Conservation (phyloP, 2,329 filamentous ascomycete genomes). For the Trichoderma harzianum region DNA sequence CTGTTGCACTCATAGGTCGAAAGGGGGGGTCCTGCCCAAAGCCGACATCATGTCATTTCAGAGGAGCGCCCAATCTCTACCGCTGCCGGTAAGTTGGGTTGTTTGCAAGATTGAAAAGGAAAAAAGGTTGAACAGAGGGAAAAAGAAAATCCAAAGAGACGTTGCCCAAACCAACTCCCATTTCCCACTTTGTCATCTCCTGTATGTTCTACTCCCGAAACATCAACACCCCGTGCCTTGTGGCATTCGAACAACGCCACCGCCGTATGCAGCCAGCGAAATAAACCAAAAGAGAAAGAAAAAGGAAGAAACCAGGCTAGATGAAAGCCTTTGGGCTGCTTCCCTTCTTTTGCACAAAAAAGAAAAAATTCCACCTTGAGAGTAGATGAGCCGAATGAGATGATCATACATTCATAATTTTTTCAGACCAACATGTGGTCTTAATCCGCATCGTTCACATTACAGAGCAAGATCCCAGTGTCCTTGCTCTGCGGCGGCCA, state of each 20-base stretch:
- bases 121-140: neutral
- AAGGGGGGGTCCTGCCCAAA: neutral
- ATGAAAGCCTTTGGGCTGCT: neutral
- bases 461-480: conserved; percentile 57
- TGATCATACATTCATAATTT: neutral
- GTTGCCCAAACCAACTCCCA: neutral
- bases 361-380: neutral
- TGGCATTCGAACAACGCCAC: neutral
- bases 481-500: conserved; percentile 60
- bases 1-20: neutral
- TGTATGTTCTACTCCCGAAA: conserved; percentile 5
- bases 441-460: conserved; percentile 53
- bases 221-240: conserved; percentile 5
- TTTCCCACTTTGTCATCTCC: neutral
- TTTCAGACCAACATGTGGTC: neutral
- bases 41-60: neutral
- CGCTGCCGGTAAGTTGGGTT: neutral
- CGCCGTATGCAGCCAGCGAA: neutral
- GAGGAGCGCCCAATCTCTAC: neutral
- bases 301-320: neutral
- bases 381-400: neutral
- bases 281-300: neutral
- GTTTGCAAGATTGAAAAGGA: neutral
- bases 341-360: neutral
- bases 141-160: neutral